Base-by-base conservation (phyloP, 306 rosid genomes). In the Castanea sativa region DNA sequence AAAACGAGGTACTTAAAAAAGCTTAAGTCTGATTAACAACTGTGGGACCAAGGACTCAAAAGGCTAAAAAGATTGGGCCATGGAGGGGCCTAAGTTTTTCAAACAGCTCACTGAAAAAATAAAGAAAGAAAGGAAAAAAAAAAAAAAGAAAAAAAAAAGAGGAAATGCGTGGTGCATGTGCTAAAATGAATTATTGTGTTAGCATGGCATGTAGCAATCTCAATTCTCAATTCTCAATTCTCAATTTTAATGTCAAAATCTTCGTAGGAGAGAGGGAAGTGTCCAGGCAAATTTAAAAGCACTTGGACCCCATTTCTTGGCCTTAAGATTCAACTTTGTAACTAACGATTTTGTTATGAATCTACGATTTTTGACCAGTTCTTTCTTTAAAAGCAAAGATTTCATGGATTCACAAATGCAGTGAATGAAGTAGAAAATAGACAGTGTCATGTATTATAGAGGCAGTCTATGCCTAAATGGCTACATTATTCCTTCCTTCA, bases 141-240 rank as follows among this genome's bases (percentile, higher is more conserved):
- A 73, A 59, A 5, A 3, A 18, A 61, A 55, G 53, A 21, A n/a
- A 41, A 69, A 3, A 61, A 60, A 52, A 73, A 75, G 60, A 60
- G 83, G 72, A 41, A 41, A 41, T 79, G 60, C 21, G 35, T 53
- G 55, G 70, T 69, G 89, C 91, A 90, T 92, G 94, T 90, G 97
- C 85, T 75, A 16, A 73, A 18, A 83, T 89, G 78, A 90, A 94
- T 89, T 85, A 94, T 92, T 90, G 92, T 84, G 79, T 76, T 60
- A 29, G 74, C 75, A 57, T 33, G 73, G 76, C 81, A 65, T 75
- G 73, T 73, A 78, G 87, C 88, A 83, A 79, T 38, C 45, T 38
- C 45, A 38, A 38, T 38, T 38, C 2, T 38, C 10, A 38, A 38
- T n/a, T 21, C 23, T 21, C 23, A 21, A 21, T 38, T 7, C 43